phyloP scores from a whole-genome alignment of 805 yeast genomes.

The Saccharomycopsis javanensis region DNA sequence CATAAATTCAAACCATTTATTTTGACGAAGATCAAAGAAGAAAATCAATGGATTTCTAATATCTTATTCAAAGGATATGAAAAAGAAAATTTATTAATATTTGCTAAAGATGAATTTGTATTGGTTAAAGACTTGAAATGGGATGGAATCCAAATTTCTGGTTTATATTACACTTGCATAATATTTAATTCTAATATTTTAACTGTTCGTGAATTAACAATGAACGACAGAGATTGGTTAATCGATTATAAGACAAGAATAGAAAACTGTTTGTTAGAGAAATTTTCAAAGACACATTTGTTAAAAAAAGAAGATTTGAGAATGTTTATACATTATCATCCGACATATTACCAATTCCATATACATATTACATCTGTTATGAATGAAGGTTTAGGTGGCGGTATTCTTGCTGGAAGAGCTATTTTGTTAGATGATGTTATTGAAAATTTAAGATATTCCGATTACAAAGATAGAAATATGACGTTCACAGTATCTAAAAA shows the following conservation, averaged over 20 bases:
- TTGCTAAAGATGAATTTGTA: slow-evolving; percentile 48
- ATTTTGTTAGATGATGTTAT: slow-evolving; percentile 72
- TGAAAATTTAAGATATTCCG: slow-evolving; percentile 44
- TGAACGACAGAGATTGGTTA: slow-evolving; percentile 51
- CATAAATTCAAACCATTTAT: slow-evolving; percentile 65
- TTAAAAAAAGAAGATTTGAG: slow-evolving; percentile 51
- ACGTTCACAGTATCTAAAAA: background rate
- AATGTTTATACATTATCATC: slow-evolving; percentile 85
- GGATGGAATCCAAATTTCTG: slow-evolving; percentile 65
- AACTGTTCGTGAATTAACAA: slow-evolving; percentile 65
- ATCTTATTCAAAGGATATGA: slow-evolving; percentile 77
- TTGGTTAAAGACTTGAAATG: slow-evolving; percentile 94
- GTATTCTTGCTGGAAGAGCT: slow-evolving; percentile 73
- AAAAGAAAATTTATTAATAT: slow-evolving; percentile 65
- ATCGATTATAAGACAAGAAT: slow-evolving; percentile 37
- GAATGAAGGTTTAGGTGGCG: slow-evolving; percentile 58
- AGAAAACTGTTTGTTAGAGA: slow-evolving; percentile 34
- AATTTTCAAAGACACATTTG: slow-evolving; percentile 31
- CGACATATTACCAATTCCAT: slow-evolving; percentile 93
- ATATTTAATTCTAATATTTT: slow-evolving; percentile 60
- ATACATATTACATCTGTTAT: slow-evolving; percentile 73
- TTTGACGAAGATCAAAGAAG: slow-evolving; percentile 60
- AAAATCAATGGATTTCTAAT: slow-evolving; percentile 84
- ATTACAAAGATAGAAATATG: background rate
- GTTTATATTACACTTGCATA: slow-evolving; percentile 71